Evolutionary conservation across 2,329 filamentous ascomycete species (phyloP).

Genomic region (Arthrobotrys iridis): DNA sequence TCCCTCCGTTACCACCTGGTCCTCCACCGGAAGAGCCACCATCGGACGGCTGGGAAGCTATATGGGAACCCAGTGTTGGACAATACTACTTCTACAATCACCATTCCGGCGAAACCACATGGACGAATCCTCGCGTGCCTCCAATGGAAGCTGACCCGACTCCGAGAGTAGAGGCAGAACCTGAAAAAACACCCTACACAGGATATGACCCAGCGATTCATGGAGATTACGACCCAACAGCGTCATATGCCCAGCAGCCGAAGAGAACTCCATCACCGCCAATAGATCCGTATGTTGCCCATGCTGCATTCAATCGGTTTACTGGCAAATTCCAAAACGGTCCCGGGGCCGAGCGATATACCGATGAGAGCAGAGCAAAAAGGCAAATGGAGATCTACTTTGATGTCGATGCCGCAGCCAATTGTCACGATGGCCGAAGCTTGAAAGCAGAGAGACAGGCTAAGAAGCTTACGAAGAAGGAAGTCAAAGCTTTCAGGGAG

Average conservation of each 20-base stretch:
- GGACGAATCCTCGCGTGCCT: constrained; percentile 84
- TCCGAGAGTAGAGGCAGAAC: constrained; percentile 58
- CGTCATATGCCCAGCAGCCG: constrained; percentile 82
- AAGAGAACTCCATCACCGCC: constrained; percentile 60
- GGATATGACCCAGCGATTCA: constrained; percentile 97
- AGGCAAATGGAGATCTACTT: constrained; percentile 95
- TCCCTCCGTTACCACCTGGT: constrained; percentile 59
- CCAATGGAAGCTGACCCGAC: constrained; percentile 58
- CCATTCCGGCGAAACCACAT: constrained; percentile 78
- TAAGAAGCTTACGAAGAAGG: constrained; percentile 83
- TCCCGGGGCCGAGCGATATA: constrained; percentile 74
- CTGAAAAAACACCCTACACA: constrained; percentile 66
- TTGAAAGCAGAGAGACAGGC: constrained; percentile 88
- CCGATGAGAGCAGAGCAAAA: constrained; percentile 84
- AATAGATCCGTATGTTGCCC: constrained; percentile 70
- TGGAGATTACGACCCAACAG: constrained; percentile 93
- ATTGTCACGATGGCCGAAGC: constrained; percentile 87
- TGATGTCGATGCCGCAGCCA: constrained; percentile 92
- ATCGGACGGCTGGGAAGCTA: constrained; percentile 78
- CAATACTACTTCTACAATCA: constrained; percentile 87
- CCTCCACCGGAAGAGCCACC: constrained; percentile 66
- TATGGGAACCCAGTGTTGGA: constrained; percentile 76
- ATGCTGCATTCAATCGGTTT: constrained; percentile 87
- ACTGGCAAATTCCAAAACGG: constrained; percentile 81
- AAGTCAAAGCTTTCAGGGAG: constrained; percentile 90